phyloP scores from a whole-genome alignment of 139 green algal genomes.

The Coelastrella sp. region DNA sequence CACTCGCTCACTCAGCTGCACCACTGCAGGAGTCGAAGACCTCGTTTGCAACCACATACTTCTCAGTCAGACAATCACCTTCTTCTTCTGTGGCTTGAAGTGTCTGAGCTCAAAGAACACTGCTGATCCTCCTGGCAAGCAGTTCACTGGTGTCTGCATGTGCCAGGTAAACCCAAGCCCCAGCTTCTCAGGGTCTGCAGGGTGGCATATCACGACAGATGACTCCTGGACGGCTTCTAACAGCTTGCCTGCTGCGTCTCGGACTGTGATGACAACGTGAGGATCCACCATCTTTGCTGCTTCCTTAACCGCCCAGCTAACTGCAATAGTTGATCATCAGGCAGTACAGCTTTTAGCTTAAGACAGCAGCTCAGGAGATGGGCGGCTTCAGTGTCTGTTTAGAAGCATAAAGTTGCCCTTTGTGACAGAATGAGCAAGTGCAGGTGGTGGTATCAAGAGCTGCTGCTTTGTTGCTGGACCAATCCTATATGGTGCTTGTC shows the following conservation, averaged over 20 bases:
- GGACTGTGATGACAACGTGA: constrained; percentile 65
- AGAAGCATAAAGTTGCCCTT: no score
- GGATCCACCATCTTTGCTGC: constrained; percentile 60
- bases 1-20: no score
- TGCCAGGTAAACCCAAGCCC: constrained; percentile 49
- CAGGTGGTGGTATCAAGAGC: neutral
- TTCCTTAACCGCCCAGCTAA: constrained; percentile 77
- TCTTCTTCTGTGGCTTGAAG: constrained; percentile 81
- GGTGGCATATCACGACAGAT: neutral
- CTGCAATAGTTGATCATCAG: neutral
- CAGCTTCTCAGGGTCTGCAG: constrained; percentile 16
- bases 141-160: constrained; percentile 70
- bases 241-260: constrained; percentile 56
- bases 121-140: constrained; percentile 52
- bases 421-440: neutral
- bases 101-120: constrained; percentile 84
- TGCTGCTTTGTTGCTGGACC: neutral
- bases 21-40: no score
- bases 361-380: neutral
- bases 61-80: constrained; percentile 55
- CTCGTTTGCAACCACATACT: neutral
- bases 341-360: no score
- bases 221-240: constrained; percentile 66
- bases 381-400: neutral
- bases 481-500: no score